A percentile compares a stretch with the other conserved stretches of the same genome.
Evolutionary conservation across 352 stramenopile species (phyloP).

Genomic region (Globisporangium sylvaticum): DNA sequence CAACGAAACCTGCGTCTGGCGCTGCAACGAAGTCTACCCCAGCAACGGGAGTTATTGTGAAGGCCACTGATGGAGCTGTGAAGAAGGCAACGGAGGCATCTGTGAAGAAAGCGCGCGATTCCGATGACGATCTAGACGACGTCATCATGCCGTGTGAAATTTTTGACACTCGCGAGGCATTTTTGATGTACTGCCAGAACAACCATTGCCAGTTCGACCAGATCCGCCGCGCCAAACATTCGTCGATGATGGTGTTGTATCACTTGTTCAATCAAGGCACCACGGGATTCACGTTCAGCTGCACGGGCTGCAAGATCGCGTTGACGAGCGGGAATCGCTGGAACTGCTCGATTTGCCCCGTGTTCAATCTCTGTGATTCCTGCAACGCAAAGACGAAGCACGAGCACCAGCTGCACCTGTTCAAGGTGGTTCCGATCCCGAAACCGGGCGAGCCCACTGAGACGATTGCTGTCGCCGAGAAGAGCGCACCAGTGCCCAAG

Average conservation of each 20-base stretch:
- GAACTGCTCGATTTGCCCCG: slow-evolving; percentile 94
- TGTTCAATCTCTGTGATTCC: slow-evolving; percentile 95
- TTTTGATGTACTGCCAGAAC: slow-evolving; percentile 88
- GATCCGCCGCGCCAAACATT: slow-evolving; percentile 79
- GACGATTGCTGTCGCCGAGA: slow-evolving; percentile 14
- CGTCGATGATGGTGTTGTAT: slow-evolving; percentile 84
- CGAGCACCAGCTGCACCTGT: slow-evolving; percentile 90
- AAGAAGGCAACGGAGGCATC: slow-evolving; percentile 31
- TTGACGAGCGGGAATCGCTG: slow-evolving; percentile 94
- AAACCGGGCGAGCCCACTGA: slow-evolving; percentile 47
- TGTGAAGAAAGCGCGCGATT: slow-evolving; percentile 15
- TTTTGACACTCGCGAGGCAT: slow-evolving; percentile 90
- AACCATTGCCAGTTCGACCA: slow-evolving; percentile 85
- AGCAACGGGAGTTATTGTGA: not conserved
- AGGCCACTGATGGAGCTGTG: slow-evolving; percentile 16
- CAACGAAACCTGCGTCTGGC: not conserved
- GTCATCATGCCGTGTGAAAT: slow-evolving; percentile 98
- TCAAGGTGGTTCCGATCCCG: slow-evolving; percentile 90
- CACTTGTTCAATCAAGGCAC: slow-evolving; percentile 92
- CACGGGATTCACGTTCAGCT: slow-evolving; percentile 97
- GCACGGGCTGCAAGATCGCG: slow-evolving; percentile 91
- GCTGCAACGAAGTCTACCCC: not conserved
- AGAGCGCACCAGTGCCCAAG: not conserved
- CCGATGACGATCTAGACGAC: slow-evolving; percentile 68
- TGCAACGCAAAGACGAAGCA: slow-evolving; percentile 92